Evolutionary conservation across 208 protist species (phyloP), one percentile per base, ranked within the genome.

Genomic region (Blastocrithidia nonstop): DNA sequence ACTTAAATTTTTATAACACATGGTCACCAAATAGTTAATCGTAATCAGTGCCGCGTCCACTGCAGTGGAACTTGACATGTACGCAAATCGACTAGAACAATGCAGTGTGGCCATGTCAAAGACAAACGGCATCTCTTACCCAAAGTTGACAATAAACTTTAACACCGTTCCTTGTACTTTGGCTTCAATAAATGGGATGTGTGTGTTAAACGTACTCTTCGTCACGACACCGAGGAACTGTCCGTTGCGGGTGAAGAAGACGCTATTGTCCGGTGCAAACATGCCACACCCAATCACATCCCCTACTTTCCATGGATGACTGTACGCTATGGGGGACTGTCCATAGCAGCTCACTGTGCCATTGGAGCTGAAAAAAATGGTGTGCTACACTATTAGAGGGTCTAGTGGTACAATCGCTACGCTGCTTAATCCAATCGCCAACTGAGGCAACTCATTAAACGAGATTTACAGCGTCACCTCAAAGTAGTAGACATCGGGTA

Each of bases 201-300:
- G 48, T 11, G 49, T 72, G n/a, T 50, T 23, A 47, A 79, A 71
- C 21, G 46, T 48, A 45, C 61, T 61, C 21, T 69, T 53, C 9
- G 50, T 66, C 32, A 73, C 76, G 15, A 86, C 70, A 16, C 84
- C 84, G 13, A 93, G 70, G 58, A 89, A 88, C 49, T 70, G 51
- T 17, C 84, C 84, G 58, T 89, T 89, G 24, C 63, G 61, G 6
- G 84, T 93, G 55, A 89, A 93, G 50, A 93, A 93, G 21, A 93
- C 73, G 27, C 66, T 66, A 49, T 80, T 78, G 39, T 66, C 65
- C 33, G 72, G 74, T 1, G 66, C 61, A 40, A 87, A 68, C 13
- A 93, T 44, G 21, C 84, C 84, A 42, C 84, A 93, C 4, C 84
- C 84, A 36, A 93, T 70, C 4, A 88, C 69, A 63, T 93, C 84